phyloP scores from a whole-genome alignment of 495 filamentous ascomycete species.

The Parmelia sp. region DNA sequence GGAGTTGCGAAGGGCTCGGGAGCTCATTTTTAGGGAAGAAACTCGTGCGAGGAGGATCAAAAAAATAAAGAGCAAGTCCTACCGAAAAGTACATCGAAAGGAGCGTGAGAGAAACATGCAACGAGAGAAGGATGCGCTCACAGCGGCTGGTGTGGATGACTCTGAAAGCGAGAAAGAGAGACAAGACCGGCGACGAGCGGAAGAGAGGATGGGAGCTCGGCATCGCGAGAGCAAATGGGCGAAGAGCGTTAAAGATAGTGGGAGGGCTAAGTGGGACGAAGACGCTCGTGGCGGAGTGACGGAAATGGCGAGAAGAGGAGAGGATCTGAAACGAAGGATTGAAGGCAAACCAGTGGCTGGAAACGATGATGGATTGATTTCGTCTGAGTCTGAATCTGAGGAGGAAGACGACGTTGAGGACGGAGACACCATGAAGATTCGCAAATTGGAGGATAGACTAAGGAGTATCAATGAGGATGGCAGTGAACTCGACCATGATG shows the following conservation, averaged over 20 bases:
- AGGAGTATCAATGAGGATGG: constrained; percentile 49
- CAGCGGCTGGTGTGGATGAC: constrained; percentile 58
- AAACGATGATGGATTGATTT: constrained; percentile 45
- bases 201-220: constrained; percentile 81
- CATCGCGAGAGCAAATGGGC: constrained; percentile 94
- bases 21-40: constrained; percentile 87
- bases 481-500: constrained; percentile 35
- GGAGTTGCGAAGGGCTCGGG: constrained; percentile 71
- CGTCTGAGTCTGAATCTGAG: constrained; percentile 48
- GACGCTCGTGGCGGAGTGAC: constrained; percentile 68
- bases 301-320: constrained; percentile 77
- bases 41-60: constrained; percentile 84
- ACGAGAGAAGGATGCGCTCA: constrained; percentile 61
- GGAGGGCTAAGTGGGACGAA: constrained; percentile 75
- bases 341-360: constrained; percentile 62
- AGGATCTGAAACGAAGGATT: constrained; percentile 77
- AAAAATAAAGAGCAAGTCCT: constrained; percentile 96
- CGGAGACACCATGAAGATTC: constrained; percentile 43
- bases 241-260: constrained; percentile 74
- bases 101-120: constrained; percentile 68
- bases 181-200: constrained; percentile 71
- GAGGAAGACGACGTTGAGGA: constrained; percentile 57
- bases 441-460: constrained; percentile 52
- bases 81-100: constrained; percentile 83
- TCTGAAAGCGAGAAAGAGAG: constrained; percentile 75